Percentiles rank a stretch among this genome's conserved stretches.
These are phyloP conservation scores for Tricholoma bakamatsutake DNA, from an alignment of 768 basidiomycete species.

Conservation along the genomic window DNA sequence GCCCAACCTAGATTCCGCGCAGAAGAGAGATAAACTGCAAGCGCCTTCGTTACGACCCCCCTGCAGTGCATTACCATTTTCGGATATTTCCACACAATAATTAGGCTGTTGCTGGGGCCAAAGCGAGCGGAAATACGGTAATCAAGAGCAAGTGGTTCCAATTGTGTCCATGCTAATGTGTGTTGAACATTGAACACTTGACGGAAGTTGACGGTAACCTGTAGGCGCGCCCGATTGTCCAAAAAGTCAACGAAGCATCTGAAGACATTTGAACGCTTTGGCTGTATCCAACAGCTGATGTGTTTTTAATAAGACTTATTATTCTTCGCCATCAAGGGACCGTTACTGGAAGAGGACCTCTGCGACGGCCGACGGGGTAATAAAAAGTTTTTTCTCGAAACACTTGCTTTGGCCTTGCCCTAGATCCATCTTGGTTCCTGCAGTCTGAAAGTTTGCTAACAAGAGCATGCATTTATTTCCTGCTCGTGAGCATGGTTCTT, in stretches of 20 bases:
- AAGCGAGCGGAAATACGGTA: no score
- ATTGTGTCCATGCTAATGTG: no score
- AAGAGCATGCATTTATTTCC: neutral
- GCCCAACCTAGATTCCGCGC: neutral
- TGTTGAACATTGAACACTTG: no score
- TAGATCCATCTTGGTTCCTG: neutral
- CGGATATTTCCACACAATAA: neutral
- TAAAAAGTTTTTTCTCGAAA: no score
- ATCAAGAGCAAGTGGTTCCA: no score
- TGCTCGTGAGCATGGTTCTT: neutral
- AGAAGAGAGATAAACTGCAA: neutral
- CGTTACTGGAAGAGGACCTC: neutral
- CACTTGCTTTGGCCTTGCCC: neutral
- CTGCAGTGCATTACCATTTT: neutral
- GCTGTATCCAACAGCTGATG: neutral
- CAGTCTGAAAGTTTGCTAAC: neutral
- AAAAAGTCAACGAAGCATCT: no score
- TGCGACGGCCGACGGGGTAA: neutral
- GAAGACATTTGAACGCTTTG: neutral
- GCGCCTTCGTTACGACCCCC: neutral
- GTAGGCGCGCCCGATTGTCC: no score
- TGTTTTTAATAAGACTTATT: neutral
- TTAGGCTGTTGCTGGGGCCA: no score
- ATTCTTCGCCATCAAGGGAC: neutral
- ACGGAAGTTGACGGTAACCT: no score